phyloP scores from a whole-genome alignment of 441 rosid species.

The Pelargonium australe region DNA sequence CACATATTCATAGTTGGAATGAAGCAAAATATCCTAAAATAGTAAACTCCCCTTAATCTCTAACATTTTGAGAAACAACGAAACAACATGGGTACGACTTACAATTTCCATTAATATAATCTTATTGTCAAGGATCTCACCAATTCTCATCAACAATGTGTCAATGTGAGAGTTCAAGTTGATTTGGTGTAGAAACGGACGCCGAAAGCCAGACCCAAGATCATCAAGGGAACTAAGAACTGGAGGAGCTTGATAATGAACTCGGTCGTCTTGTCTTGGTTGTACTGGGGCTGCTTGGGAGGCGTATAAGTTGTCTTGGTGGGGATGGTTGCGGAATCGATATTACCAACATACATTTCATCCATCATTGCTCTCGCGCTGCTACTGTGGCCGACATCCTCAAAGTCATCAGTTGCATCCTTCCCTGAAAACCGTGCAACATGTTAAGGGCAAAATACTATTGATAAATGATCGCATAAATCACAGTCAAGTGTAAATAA shows the following conservation, averaged over 20 bases:
- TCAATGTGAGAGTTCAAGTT: conserved; percentile 10
- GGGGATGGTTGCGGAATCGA: conserved; percentile 63
- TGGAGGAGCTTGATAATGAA: conserved; percentile 69
- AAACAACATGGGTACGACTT: background rate
- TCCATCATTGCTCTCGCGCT: conserved; percentile 83
- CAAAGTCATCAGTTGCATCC: conserved; percentile 88
- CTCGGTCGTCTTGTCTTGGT: conserved; percentile 67
- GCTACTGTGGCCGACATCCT: conserved; percentile 85
- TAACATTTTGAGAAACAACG: conserved; percentile 17
- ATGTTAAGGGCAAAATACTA: background rate
- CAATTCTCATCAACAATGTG: background rate
- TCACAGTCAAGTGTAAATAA: background rate
- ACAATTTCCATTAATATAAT: conserved; percentile 1
- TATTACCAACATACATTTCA: conserved; percentile 59
- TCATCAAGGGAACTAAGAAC: conserved; percentile 75
- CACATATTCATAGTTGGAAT: conserved; percentile 17
- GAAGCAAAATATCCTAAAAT: conserved; percentile 15
- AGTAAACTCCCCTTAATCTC: background rate
- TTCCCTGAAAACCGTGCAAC: conserved; percentile 45
- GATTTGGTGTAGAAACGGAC: conserved; percentile 73
- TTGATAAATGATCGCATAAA: background rate
- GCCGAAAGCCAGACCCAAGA: conserved; percentile 79
- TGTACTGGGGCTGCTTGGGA: conserved; percentile 58
- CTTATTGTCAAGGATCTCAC: conserved; percentile 24
- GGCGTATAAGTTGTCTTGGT: conserved; percentile 43